Conservation (phyloP, 495 filamentous ascomycete species). For the Polyplosphaeria fusca region DNA sequence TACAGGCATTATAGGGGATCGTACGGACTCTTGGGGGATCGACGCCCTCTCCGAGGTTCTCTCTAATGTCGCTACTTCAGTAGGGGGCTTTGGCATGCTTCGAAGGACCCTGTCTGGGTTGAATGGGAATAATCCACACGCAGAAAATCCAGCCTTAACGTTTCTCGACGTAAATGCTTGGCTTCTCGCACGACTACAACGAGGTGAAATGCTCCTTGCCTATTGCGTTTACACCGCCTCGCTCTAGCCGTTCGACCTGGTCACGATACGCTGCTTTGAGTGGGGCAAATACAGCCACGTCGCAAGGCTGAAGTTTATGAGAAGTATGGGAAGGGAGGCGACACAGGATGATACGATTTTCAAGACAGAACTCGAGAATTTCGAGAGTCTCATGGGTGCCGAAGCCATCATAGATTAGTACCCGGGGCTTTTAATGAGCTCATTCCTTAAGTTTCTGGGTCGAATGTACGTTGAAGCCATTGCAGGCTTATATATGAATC, state of each 20-base stretch:
- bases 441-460: too few species aligned
- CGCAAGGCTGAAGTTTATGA: background rate
- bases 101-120: constrained; percentile 19
- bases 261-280: background rate
- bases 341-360: background rate
- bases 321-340: background rate
- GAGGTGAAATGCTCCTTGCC: constrained; percentile 22
- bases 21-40: background rate
- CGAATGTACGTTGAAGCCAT: too few species aligned
- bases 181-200: constrained; percentile 17
- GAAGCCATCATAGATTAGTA: constrained; percentile 15
- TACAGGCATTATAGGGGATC: constrained; percentile 12
- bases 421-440: too few species aligned
- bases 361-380: background rate
- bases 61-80: constrained; percentile 2
- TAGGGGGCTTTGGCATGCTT: constrained; percentile 12
- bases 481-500: too few species aligned
- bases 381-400: background rate
- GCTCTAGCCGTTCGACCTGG: background rate
- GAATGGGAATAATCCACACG: constrained; percentile 16
- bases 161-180: constrained; percentile 13
- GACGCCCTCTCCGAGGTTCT: background rate
- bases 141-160: constrained; percentile 12
- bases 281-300: background rate
- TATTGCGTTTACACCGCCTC: background rate